Base-by-base conservation (phyloP, 495 filamentous ascomycete species). In the Glonium stellatum region DNA sequence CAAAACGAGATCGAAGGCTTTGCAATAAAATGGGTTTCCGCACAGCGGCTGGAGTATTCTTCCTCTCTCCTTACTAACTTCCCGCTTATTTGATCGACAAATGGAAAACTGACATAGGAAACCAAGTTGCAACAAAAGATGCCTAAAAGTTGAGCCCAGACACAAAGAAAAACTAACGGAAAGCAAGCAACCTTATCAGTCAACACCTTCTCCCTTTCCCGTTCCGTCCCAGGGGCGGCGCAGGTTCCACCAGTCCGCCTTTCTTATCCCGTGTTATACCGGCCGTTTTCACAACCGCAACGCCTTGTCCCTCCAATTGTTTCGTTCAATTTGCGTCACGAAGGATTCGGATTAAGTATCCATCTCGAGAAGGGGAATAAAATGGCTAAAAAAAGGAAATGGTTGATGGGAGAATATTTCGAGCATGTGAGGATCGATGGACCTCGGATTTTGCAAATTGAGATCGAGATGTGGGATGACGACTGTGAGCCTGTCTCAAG, bases 191-290 rank as follows among this genome's bases (percentile, higher is more conserved):
- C 18, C 48, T 23, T 15, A 31, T 18, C 19, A 50, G 47, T 21
- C 23, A 51, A 51, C 3, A 51, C 48, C 19, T 51, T 51, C 48
- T 48, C 21, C 0, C 48, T 25, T 22, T 51, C 48, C 48, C 8
- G 18, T 44, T 51, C 48, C 48, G 48, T 51, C 48, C 19, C 48
- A 8, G 48, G 21, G 48, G 44, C 44, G 23, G 48, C 48, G 48
- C 48, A 51, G 48, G 48, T 23, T 51, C 48, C 48, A 51, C 48
- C 48, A 51, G 48, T 51, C 48, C 48, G 48, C 48, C 48, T 51
- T 51, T 51, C 19, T 51, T 51, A 27, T 51, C 48, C 48, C 48
- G 48, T 51, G 48, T 51, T 51, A 9, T 25, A 50, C 48, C 48
- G 13, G 48, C 48, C 48, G 48, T 51, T 51, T 51, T 23, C 48